phyloP scores from a whole-genome alignment of 139 green algal species.

The Zygnema circumcarinatum region DNA sequence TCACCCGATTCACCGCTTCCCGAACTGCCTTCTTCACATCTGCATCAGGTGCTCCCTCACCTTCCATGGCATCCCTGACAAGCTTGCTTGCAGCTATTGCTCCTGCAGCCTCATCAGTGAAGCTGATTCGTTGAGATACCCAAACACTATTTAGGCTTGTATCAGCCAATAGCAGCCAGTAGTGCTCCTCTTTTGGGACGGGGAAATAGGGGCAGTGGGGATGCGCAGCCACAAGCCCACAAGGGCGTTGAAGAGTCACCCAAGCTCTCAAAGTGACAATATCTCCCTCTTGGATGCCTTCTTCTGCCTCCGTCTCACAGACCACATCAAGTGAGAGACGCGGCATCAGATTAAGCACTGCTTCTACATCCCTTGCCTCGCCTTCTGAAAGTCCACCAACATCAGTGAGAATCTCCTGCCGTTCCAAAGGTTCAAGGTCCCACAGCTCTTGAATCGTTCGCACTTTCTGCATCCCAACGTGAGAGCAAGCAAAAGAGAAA shows the following conservation, averaged over 20 bases:
- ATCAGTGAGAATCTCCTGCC: neutral
- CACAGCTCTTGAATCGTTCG: conserved; percentile 50
- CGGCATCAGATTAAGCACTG: conserved; percentile 20
- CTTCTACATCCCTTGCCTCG: conserved; percentile 45
- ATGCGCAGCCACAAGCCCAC: neutral
- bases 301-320: conserved; percentile 46
- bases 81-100: conserved; percentile 8
- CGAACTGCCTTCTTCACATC: conserved; percentile 30
- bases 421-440: conserved; percentile 31
- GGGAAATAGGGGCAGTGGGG: conserved; percentile 61
- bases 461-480: conserved; percentile 47
- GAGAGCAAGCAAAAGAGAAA: conserved; percentile 12
- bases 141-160: conserved; percentile 31
- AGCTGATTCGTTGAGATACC: conserved; percentile 41
- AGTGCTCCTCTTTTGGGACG: conserved; percentile 62
- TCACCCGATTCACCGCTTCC: conserved; percentile 27
- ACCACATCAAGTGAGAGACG: conserved; percentile 46
- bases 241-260: conserved; percentile 40
- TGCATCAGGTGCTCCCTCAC: conserved; percentile 22
- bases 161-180: conserved; percentile 64
- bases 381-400: neutral
- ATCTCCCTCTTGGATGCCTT: conserved; percentile 56
- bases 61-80: conserved; percentile 30
- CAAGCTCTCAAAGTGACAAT: conserved; percentile 58
- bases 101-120: conserved; percentile 43